phyloP scores from a whole-genome alignment of 2,329 filamentous ascomycete genomes.

The Verticillium nonalfalfae region DNA sequence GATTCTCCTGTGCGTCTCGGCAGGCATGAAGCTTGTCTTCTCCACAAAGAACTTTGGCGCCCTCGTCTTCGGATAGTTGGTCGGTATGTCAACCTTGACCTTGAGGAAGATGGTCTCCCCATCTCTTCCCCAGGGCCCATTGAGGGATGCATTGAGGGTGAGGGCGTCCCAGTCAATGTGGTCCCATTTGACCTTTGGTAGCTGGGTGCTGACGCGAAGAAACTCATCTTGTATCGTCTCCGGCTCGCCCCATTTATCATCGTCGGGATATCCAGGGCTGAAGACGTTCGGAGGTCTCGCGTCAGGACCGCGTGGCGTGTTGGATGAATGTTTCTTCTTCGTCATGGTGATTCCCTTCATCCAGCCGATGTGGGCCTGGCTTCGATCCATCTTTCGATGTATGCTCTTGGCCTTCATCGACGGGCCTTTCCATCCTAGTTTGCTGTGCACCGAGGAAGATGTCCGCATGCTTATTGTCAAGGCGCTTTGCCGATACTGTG shows the following conservation, averaged over 20 bases:
- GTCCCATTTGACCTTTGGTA: conserved; percentile 60
- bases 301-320: conserved; percentile 33
- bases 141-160: conserved; percentile 53
- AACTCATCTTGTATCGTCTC: conserved; percentile 61
- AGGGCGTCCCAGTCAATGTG: conserved; percentile 58
- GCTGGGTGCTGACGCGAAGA: conserved; percentile 52
- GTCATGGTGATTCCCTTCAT: conserved; percentile 64
- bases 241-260: conserved; percentile 52
- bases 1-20: conserved; percentile 45
- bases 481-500: conserved; percentile 35
- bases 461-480: conserved; percentile 37
- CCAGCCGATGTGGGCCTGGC: conserved; percentile 57
- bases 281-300: conserved; percentile 47
- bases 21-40: conserved; percentile 56
- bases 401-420: conserved; percentile 52
- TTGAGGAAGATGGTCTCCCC: conserved; percentile 55
- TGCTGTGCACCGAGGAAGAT: conserved; percentile 28
- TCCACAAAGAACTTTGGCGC: conserved; percentile 55
- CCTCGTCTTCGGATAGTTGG: conserved; percentile 50
- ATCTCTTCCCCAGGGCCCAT: conserved; percentile 56
- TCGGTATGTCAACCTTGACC: conserved; percentile 53
- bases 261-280: conserved; percentile 42
- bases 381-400: conserved; percentile 35
- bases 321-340: conserved; percentile 40
- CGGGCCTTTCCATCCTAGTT: conserved; percentile 43